Conservation (phyloP, 2,329 filamentous ascomycete species). For the Pseudophaeomoniella oleicola region DNA sequence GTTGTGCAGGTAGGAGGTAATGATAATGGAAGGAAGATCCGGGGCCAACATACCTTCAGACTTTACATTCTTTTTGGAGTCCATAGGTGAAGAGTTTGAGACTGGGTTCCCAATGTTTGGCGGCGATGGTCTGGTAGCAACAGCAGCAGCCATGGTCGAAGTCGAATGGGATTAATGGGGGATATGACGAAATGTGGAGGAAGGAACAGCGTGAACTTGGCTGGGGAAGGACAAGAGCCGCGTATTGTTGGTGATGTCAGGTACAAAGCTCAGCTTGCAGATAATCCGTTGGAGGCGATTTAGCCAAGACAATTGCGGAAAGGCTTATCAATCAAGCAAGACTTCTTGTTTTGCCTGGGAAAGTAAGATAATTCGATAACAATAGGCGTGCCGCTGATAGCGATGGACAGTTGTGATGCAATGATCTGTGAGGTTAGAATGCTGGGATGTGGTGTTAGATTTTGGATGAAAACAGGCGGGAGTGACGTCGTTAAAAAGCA, state of each 20-base stretch:
- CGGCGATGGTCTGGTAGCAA: constrained; percentile 21
- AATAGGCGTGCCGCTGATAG: too few species aligned
- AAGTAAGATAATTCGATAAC: too few species aligned
- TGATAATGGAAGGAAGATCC: constrained; percentile 1
- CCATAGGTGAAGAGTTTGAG: constrained; percentile 25
- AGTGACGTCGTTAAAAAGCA: too few species aligned
- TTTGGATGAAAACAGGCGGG: too few species aligned
- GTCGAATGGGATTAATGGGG: constrained; percentile 1
- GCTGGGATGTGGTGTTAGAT: too few species aligned
- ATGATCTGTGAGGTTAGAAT: too few species aligned
- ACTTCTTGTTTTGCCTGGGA: too few species aligned
- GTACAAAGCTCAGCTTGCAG: not conserved
- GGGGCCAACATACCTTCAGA: constrained; percentile 25
- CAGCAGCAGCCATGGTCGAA: constrained; percentile 23
- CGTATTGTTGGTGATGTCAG: not conserved
- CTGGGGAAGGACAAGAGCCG: not conserved
- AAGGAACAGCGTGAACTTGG: not conserved
- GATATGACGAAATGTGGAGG: constrained; percentile 2
- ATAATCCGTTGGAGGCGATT: too few species aligned
- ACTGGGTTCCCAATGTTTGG: constrained; percentile 13
- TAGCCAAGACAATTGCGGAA: too few species aligned
- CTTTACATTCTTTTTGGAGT: constrained; percentile 25
- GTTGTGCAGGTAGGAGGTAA: too few species aligned
- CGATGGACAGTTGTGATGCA: too few species aligned
- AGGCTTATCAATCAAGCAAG: too few species aligned